These are phyloP conservation scores for Tympanopsis confertula DNA, from an alignment of 2,329 filamentous ascomycete genomes.

Conservation along the genomic window DNA sequence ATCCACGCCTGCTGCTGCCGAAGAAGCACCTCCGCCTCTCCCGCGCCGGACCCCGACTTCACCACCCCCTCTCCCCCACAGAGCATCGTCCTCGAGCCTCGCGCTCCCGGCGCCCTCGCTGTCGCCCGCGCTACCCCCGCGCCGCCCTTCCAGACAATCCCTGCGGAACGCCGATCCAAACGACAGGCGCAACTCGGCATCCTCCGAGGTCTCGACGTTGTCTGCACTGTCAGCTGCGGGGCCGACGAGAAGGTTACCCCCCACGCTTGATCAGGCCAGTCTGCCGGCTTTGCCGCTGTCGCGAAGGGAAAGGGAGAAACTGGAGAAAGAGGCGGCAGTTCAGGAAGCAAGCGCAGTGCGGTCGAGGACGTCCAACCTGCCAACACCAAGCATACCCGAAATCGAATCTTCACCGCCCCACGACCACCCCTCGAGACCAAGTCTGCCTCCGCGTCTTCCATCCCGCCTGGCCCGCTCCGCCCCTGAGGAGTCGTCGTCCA, in stretches of 20 bases:
- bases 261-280: constrained; percentile 40
- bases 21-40: neutral
- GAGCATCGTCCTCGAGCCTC: no score
- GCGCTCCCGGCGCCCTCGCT: no score
- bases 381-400: constrained; percentile 10
- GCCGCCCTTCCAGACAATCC: neutral
- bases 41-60: neutral
- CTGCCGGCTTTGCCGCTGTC: constrained; percentile 46
- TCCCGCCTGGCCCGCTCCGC: constrained; percentile 2
- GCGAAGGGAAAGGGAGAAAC: constrained; percentile 37
- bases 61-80: neutral
- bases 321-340: constrained; percentile 27
- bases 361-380: constrained; percentile 18
- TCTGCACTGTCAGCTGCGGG: constrained; percentile 27
- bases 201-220: constrained; percentile 32
- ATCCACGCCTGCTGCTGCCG: neutral
- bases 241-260: constrained; percentile 37
- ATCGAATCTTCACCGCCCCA: constrained; percentile 4
- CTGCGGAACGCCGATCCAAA: neutral
- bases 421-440: constrained; percentile 1
- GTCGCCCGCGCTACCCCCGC: neutral
- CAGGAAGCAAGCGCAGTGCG: constrained; percentile 13
- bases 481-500: neutral
- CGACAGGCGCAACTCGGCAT: constrained; percentile 15
- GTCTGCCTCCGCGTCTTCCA: neutral